Conservation (phyloP, 2,329 filamentous ascomycete species). For the Myriosclerotinia curreyana region DNA sequence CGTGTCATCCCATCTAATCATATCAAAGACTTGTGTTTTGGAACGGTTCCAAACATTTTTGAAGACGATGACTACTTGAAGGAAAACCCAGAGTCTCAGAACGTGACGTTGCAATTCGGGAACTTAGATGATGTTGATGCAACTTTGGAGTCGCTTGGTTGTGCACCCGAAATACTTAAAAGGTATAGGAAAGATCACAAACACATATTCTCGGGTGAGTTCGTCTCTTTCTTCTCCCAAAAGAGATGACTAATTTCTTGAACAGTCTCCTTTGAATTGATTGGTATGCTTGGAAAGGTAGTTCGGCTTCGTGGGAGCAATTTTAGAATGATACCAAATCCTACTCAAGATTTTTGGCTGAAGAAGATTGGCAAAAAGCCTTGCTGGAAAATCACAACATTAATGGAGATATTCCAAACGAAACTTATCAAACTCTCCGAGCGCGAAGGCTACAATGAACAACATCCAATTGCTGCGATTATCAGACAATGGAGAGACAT, state of each 20-base stretch:
- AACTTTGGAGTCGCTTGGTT: constrained; percentile 53
- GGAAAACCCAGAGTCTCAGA: constrained; percentile 35
- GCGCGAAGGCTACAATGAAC: constrained; percentile 15
- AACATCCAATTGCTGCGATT: constrained; percentile 24
- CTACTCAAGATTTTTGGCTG: constrained; percentile 54
- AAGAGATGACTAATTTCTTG: constrained; percentile 30
- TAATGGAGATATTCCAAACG: constrained; percentile 37
- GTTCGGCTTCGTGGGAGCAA: constrained; percentile 50
- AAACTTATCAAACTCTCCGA: constrained; percentile 27
- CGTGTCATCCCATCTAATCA: constrained; percentile 53
- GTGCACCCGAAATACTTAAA: constrained; percentile 51
- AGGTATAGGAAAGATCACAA: constrained; percentile 40
- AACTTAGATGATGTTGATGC: constrained; percentile 50
- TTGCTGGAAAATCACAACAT: constrained; percentile 34
- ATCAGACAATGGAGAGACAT: constrained; percentile 28
- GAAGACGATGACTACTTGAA: constrained; percentile 43
- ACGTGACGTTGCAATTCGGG: constrained; percentile 47
- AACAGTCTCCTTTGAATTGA: constrained; percentile 55
- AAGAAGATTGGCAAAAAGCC: constrained; percentile 37
- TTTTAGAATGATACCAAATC: constrained; percentile 56
- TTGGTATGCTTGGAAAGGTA: constrained; percentile 55
- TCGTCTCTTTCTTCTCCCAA: background rate
- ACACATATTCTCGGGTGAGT: constrained; percentile 37
- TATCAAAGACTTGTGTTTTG: constrained; percentile 55
- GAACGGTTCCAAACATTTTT: constrained; percentile 55